phyloP scores from a whole-genome alignment of 176 grass and related monocot genomes.

The Thinopyrum elongatum region DNA sequence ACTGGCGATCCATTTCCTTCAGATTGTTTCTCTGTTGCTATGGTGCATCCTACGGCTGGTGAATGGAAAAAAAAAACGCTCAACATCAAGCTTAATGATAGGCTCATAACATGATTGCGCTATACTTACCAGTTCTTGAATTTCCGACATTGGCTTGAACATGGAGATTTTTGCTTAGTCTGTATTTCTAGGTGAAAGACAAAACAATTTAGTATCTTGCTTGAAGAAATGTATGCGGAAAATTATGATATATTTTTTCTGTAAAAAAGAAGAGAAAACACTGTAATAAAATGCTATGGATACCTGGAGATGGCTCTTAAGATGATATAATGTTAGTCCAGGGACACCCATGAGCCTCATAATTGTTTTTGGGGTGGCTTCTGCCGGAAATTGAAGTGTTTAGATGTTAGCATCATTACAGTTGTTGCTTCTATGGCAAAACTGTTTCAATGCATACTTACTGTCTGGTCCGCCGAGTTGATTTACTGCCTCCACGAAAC shows the following conservation, averaged over 20 bases:
- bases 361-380: constrained; percentile 93
- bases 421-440: constrained; percentile 1
- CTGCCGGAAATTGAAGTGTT: constrained; percentile 41
- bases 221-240: background rate
- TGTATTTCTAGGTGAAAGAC: constrained; percentile 77
- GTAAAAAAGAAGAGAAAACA: background rate
- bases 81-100: constrained; percentile 27
- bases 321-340: constrained; percentile 95
- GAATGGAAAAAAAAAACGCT: constrained; percentile 19
- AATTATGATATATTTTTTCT: background rate
- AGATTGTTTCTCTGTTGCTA: constrained; percentile 57
- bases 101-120: background rate
- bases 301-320: constrained; percentile 99
- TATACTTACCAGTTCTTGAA: constrained; percentile 64
- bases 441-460: constrained; percentile 57
- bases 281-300: constrained; percentile 28
- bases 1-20: constrained; percentile 58
- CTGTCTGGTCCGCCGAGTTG: constrained; percentile 95
- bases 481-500: constrained; percentile 80
- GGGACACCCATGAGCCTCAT: constrained; percentile 95
- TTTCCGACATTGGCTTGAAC: constrained; percentile 55
- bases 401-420: constrained; percentile 16
- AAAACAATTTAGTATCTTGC: constrained; percentile 45
- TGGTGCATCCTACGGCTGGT: constrained; percentile 44
- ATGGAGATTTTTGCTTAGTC: constrained; percentile 90